Percentiles rank a stretch among this genome's conserved stretches.
Evolutionary conservation across 23 red algal genomes (phyloP).

Genomic region (Chondrus crispus): DNA sequence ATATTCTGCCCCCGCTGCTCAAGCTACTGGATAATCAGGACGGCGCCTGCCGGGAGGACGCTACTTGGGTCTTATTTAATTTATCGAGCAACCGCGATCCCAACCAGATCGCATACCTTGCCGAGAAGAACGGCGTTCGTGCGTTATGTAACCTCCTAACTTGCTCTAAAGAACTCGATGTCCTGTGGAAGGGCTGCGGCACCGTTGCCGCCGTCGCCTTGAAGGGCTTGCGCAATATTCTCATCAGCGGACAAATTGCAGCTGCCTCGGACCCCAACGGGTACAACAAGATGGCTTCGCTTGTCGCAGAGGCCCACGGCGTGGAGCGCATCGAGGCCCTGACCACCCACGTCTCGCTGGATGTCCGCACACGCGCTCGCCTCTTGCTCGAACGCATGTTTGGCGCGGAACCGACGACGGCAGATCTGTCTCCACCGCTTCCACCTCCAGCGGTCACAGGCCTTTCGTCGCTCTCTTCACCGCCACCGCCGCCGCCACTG

Average conservation of each 20-base stretch:
- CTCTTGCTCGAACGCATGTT: slow-evolving; percentile 74
- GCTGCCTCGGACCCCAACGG: slow-evolving; percentile 36
- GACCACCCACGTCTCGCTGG: slow-evolving; percentile 46
- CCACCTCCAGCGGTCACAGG: background rate
- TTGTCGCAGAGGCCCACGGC: slow-evolving; percentile 83
- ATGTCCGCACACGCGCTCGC: slow-evolving; percentile 71
- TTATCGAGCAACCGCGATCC: slow-evolving; percentile 80
- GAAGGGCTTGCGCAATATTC: slow-evolving; percentile 87
- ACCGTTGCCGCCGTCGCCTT: slow-evolving; percentile 90
- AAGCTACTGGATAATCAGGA: slow-evolving; percentile 78
- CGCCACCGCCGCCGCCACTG: background rate
- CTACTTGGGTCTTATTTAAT: slow-evolving; percentile 97
- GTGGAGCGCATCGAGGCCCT: slow-evolving; percentile 91
- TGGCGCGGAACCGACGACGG: slow-evolving; percentile 65
- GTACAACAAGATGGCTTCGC: slow-evolving; percentile 73
- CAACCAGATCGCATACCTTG: slow-evolving; percentile 68
- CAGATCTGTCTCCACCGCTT: slow-evolving; percentile 8
- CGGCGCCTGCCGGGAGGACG: slow-evolving; percentile 86
- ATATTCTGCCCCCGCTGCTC: slow-evolving; percentile 80
- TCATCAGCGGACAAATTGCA: slow-evolving; percentile 61
- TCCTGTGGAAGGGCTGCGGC: slow-evolving; percentile 93
- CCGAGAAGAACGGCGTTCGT: slow-evolving; percentile 65
- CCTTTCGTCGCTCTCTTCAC: background rate
- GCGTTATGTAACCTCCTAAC: slow-evolving; percentile 80
- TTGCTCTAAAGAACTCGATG: slow-evolving; percentile 90